Base-by-base conservation (phyloP, 768 basidiomycete species). In the Suillus alpinus region DNA sequence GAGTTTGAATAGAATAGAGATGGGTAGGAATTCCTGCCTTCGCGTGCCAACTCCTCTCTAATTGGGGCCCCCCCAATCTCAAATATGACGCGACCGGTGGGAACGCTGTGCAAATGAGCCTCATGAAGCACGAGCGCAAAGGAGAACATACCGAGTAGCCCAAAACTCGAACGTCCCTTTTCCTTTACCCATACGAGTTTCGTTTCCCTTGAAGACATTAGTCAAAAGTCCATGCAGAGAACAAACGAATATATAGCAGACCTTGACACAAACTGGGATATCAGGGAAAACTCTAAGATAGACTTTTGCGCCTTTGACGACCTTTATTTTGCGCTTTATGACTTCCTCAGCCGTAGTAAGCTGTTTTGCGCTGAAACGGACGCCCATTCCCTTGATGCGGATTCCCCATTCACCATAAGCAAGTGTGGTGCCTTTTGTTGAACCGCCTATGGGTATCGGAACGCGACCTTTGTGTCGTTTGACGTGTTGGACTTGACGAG, bases 121-220 rank as follows among this genome's bases (percentile, higher is more conserved):
- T 13, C 20, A 29, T 31, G 14, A 13, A 39, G 13, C 26, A 50
- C 8, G 8, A 23, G 13, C 58, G 44, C 56, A 13, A 50, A 63
- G 1, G 9, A 8, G 6, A 39, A 69, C 85, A 58, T 67, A 94
- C 92, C 93, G 86, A 61, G 91, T 92, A 31, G 95, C 93, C 97
- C 97, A 99, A 72, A 83, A 98, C 71, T 98, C 97, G 68, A 98
- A 98, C 0, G 91, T 86, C 50, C 97, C 97, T 75, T 99, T 99
- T 61, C 97, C 97, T 77, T 98, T 98, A 56, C 97, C 97, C 97
- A 98, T 98, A 82, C 97, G 91, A 6, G 94, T 95, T 75, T 98
- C 95, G 67, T 97, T 98, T 58, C 97, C 96, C 92, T 55, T 94
- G 62, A 6, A 39, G 37, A 50, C 2, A 14, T 23, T 12, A 13